These are phyloP conservation scores for Trichoderma hamatum DNA, from an alignment of 2,329 filamentous ascomycete species.

Conservation along the genomic window DNA sequence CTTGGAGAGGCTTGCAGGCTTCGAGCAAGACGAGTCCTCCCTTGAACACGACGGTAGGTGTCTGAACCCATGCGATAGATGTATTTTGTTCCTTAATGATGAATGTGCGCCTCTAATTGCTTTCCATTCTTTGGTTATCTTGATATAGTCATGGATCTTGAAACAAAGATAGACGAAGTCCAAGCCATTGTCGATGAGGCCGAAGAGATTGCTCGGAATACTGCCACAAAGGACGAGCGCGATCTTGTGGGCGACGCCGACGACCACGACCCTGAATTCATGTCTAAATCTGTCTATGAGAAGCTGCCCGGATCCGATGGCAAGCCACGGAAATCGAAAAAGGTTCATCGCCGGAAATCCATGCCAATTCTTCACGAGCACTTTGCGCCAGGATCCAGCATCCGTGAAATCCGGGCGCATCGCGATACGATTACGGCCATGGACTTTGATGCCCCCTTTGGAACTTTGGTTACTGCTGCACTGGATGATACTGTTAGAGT, in stretches of 20 bases:
- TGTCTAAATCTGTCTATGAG: slow-evolving; percentile 97
- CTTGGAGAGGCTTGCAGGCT: slow-evolving; percentile 77
- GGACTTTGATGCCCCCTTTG: slow-evolving; percentile 97
- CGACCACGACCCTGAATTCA: slow-evolving; percentile 66
- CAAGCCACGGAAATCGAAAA: slow-evolving; percentile 53
- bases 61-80: background rate
- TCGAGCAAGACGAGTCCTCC: slow-evolving; percentile 89
- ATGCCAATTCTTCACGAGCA: slow-evolving; percentile 97
- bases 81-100: background rate
- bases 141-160: slow-evolving; percentile 61
- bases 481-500: slow-evolving; percentile 93
- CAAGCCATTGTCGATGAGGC: slow-evolving; percentile 62
- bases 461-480: slow-evolving; percentile 88
- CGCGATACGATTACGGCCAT: slow-evolving; percentile 84
- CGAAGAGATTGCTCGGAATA: slow-evolving; percentile 57
- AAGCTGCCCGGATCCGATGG: slow-evolving; percentile 69
- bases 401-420: slow-evolving; percentile 87
- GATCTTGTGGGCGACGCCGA: slow-evolving; percentile 56
- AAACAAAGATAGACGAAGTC: slow-evolving; percentile 63
- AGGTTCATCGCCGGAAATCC: slow-evolving; percentile 70
- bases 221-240: slow-evolving; percentile 56
- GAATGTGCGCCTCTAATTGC: background rate
- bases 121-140: background rate
- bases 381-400: slow-evolving; percentile 84
- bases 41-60: slow-evolving; percentile 83